Evolutionary conservation across 352 stramenopile genomes (phyloP), one percentile per base, ranked within the genome.

Genomic region (Thalassiosira livingstoniorum): DNA sequence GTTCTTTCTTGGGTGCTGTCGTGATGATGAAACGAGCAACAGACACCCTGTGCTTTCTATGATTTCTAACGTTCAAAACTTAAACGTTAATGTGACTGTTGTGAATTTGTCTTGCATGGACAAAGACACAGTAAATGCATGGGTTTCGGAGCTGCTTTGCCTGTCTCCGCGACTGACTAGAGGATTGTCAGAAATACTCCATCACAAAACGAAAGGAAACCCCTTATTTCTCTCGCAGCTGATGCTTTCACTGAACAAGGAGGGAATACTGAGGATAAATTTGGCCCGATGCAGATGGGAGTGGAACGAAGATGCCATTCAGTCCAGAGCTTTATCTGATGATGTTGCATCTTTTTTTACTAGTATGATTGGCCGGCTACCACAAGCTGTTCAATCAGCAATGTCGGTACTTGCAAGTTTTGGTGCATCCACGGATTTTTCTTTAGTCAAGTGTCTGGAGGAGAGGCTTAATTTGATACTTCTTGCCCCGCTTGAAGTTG

Each of bases 291-390:
- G 65, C 21, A 34, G 75, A 27, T 82, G 75, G 75, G 43, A 35
- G 18, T 82, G 75, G 75, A 65, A 82, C 29, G 54, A 72, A 42
- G 64, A 82, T 57, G 51, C 45, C n/a, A 71, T 82, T 35, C 55
- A 47, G 18, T 47, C 42, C 31, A 47, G 42, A 43, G 29, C 78
- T 18, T 27, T 78, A 18, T 42, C 75, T 18, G 75, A 83, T 69
- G 45, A 78, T 54, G 60, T 78, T 29, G 67, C 55, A 0, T 55
- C 15, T n/a, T 78, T 73, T 53, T 67, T 83, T 27, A 54, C 35
- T 4, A 37, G 37, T 31, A 34, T 42, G 5, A 61, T 83, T 18
- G 69, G n/a, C 34, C 35, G 25, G 10, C 47, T 83, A 4, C 45
- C 66, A 23, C 23, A 21, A 15, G 45, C 73, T 42, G 45, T 78